Conservation (phyloP, 2,329 filamentous ascomycete species). For the Coleophoma eucalyptorum region DNA sequence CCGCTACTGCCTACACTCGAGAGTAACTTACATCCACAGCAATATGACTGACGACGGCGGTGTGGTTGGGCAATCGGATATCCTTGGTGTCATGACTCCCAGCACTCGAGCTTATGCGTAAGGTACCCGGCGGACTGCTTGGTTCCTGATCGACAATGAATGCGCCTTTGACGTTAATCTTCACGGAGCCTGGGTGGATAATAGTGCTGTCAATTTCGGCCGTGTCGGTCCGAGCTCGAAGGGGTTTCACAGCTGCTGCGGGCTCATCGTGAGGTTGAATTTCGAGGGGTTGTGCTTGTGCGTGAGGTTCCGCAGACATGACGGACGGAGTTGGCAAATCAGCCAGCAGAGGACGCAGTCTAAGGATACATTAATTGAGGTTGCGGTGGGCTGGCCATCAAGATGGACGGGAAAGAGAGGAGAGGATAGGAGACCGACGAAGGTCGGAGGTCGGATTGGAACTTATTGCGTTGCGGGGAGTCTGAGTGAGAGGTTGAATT, state of each 20-base stretch:
- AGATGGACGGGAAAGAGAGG: too few relatives aligned
- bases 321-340: too few relatives aligned
- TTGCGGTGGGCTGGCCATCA: too few relatives aligned
- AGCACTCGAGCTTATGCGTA: constrained; percentile 31
- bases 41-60: constrained; percentile 91
- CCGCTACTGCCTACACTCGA: constrained; percentile 5
- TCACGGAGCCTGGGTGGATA: constrained; percentile 66
- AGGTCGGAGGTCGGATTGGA: too few relatives aligned
- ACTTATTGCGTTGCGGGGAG: too few relatives aligned
- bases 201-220: constrained; percentile 36
- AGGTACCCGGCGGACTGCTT: constrained; percentile 41
- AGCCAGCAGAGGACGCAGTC: too few relatives aligned
- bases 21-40: constrained; percentile 74
- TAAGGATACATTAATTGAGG: too few relatives aligned
- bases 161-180: constrained; percentile 94
- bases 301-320: constrained; percentile 4
- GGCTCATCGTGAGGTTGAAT: constrained; percentile 1
- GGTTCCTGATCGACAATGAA: constrained; percentile 89
- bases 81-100: constrained; percentile 74
- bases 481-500: too few relatives aligned
- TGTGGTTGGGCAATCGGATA: constrained; percentile 95
- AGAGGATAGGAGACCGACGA: too few relatives aligned
- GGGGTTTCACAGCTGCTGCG: constrained; percentile 1
- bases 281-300: constrained; percentile 9
- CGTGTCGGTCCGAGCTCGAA: constrained; percentile 27